Evolutionary conservation across 345 rosid species (phyloP), one percentile per base, ranked within the genome.

Genomic region (Trapa bicornis): DNA sequence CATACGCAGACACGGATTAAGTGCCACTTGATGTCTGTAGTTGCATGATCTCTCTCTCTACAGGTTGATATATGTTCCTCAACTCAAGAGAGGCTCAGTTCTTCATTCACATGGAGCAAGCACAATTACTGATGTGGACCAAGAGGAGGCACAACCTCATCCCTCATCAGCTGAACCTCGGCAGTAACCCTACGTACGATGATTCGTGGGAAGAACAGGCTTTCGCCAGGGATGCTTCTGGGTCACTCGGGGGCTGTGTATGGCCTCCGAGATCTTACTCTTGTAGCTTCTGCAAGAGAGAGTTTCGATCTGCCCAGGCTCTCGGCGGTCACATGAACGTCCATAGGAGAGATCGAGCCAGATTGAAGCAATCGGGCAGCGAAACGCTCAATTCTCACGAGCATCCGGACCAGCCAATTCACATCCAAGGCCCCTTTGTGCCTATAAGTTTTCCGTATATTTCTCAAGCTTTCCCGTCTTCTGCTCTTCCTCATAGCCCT

Each of bases 261-360:
- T 91, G 97, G 96, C 97, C 97, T n/a, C 96, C 97, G 22, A 89
- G 96, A 82, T 89, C 88, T 71, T 88, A 91, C 73, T 72, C 89
- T 61, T 91, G 97, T 66, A 88, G 86, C 82, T 88, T 88, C 47
- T 91, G 97, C 66, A 81, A 83, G 66, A 79, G 96, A 79, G 93
- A 91, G 73, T 91, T 91, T 70, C 79, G 83, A 75, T 89, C 94
- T 65, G 96, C 96, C 70, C 97, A 85, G 84, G 97, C 97, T 61
- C 86, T 91, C 16, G 97, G 97, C 37, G 97, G 97, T 64, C 97
- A 91, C 74, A 91, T 91, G 97, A 91, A 91, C 69, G 89, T 92
- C 63, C 98, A 92, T 73, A 81, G 98, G 75, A 87, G 96, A 73
- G 98, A 89, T 73, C 84, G 94, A 78, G 95, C 98, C 65, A 78